phyloP scores from a whole-genome alignment of 257 asterid genomes.

The Nicotiana otophora region DNA sequence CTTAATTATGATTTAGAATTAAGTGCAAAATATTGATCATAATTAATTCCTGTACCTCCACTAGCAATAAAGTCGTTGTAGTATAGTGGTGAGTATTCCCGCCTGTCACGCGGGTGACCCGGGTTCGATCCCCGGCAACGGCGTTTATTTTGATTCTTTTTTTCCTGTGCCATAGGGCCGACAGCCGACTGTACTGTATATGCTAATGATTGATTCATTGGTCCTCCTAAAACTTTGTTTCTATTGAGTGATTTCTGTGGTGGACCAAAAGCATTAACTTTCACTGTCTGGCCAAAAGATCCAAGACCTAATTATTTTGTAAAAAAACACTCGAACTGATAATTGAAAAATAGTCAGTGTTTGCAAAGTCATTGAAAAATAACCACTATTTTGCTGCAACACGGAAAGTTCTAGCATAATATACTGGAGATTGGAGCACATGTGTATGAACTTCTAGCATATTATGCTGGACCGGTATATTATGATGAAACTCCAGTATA shows the following conservation, averaged over 20 bases:
- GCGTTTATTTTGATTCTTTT: slow-evolving; percentile 13
- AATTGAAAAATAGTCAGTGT: no score
- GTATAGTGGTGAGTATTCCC: slow-evolving; percentile 98
- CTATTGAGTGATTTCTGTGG: not conserved
- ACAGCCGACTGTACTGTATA: not conserved
- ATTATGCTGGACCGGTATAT: no score
- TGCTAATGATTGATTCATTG: not conserved
- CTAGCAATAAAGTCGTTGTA: slow-evolving; percentile 47
- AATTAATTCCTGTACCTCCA: accelerated
- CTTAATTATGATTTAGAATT: no score
- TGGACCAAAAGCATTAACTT: not conserved
- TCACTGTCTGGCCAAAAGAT: not conserved
- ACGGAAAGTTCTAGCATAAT: no score
- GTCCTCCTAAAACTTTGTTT: not conserved
- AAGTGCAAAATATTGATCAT: no score
- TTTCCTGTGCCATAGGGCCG: not conserved
- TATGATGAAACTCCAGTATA: no score
- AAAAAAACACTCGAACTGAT: no score
- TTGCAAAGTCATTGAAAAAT: no score
- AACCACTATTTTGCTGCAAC: no score
- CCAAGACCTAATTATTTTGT: not conserved
- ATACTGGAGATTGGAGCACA: no score
- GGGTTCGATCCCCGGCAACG: slow-evolving; percentile 99
- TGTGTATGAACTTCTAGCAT: no score
- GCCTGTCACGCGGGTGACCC: slow-evolving; percentile 99